phyloP scores from a whole-genome alignment of 441 rosid species.

The Erodium trifolium region DNA sequence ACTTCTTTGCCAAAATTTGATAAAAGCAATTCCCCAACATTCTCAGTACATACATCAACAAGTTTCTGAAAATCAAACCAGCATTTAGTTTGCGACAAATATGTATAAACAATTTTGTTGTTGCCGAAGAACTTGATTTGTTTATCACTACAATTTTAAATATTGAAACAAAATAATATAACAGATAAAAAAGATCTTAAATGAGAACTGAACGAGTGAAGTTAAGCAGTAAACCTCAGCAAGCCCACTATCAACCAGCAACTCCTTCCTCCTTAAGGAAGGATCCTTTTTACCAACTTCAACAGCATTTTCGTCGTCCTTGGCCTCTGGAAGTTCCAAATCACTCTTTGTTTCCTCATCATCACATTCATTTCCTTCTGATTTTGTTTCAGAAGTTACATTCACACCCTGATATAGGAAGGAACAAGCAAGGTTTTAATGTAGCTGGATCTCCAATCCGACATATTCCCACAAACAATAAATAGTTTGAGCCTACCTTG shows the following conservation, averaged over 20 bases:
- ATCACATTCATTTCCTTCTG: conserved; percentile 31
- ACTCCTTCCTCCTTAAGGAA: conserved; percentile 16
- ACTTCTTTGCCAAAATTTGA: conserved; percentile 79
- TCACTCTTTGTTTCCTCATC: conserved; percentile 26
- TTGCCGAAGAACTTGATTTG: no score
- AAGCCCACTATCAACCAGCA: conserved; percentile 23
- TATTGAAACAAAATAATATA: neutral
- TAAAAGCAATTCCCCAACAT: conserved; percentile 55
- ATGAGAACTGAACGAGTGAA: neutral
- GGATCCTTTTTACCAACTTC: conserved; percentile 81
- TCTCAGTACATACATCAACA: conserved; percentile 56
- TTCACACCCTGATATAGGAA: conserved; percentile 40
- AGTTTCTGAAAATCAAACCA: conserved; percentile 50
- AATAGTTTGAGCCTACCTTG: conserved; percentile 39
- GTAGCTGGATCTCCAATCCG: neutral
- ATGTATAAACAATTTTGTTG: no score
- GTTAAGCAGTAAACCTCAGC: conserved; percentile 57
- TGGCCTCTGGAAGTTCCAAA: conserved; percentile 26
- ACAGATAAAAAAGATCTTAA: neutral
- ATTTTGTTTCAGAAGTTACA: conserved; percentile 28
- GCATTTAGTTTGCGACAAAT: neutral
- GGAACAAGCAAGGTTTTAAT: conserved; percentile 5
- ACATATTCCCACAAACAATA: conserved; percentile 1
- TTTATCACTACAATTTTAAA: neutral
- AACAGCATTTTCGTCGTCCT: conserved; percentile 20